Conservation (phyloP, 2,329 filamentous ascomycete genomes). For the Grosmannia clavigera region DNA sequence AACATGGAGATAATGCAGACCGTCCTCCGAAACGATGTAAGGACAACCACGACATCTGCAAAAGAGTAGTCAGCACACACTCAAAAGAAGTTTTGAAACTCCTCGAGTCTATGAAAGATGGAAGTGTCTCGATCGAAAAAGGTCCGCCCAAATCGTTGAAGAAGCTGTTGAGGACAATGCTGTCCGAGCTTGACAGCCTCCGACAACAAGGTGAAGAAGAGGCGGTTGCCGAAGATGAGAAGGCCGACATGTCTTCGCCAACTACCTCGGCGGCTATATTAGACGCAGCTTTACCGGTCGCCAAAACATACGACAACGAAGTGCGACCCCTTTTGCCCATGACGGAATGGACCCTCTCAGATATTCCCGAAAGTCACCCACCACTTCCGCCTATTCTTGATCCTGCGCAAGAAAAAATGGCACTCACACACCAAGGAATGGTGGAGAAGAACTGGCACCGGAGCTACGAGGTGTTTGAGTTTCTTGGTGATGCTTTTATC, state of each 20-base stretch:
- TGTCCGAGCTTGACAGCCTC: background rate
- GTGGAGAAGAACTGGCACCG: constrained; percentile 23
- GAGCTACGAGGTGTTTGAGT: constrained; percentile 75
- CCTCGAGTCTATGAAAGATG: background rate
- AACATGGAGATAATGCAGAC: background rate
- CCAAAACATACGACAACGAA: background rate
- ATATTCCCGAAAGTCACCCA: constrained; percentile 37
- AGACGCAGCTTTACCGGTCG: background rate
- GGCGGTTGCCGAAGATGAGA: background rate
- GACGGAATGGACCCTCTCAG: constrained; percentile 32
- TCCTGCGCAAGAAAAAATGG: constrained; percentile 43
- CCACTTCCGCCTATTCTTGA: constrained; percentile 50
- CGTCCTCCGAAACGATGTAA: background rate
- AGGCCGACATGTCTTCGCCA: too few species aligned
- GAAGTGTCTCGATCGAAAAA: background rate
- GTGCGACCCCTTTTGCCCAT: constrained; percentile 8
- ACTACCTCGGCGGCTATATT: background rate
- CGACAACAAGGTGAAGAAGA: background rate
- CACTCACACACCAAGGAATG: constrained; percentile 52
- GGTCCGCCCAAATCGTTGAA: background rate
- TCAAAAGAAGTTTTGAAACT: background rate
- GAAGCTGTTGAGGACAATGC: background rate
- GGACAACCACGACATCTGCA: background rate
- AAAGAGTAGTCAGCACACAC: background rate
- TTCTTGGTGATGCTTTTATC: constrained; percentile 76